These are phyloP conservation scores for Trichoderma gracile DNA, from an alignment of 2,329 filamentous ascomycete species.

Conservation along the genomic window DNA sequence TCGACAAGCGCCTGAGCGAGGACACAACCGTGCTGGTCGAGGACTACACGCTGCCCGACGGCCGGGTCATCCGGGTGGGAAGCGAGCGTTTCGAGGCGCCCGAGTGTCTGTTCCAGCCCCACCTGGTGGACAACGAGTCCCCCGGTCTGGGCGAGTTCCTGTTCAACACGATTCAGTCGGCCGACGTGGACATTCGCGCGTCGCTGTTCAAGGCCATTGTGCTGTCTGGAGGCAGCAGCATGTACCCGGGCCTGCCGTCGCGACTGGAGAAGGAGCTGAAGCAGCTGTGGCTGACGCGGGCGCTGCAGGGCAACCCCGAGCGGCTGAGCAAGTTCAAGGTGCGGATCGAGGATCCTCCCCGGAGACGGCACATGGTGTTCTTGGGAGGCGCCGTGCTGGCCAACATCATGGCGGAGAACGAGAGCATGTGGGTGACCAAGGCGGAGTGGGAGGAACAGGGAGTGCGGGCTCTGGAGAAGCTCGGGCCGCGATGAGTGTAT, in stretches of 20 bases:
- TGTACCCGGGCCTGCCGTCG: conserved; percentile 96
- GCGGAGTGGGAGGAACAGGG: conserved; percentile 97
- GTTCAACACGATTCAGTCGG: conserved; percentile 97
- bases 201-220: conserved; percentile 98
- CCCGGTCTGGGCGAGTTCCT: conserved; percentile 95
- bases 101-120: conserved; percentile 97
- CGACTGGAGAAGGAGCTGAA: conserved; percentile 97
- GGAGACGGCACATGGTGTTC: conserved; percentile 99
- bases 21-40: conserved; percentile 97
- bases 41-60: conserved; percentile 95
- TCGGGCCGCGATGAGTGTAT: conserved; percentile 74
- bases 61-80: conserved; percentile 91
- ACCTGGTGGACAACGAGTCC: conserved; percentile 96
- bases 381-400: conserved; percentile 92
- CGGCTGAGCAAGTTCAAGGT: conserved; percentile 99
- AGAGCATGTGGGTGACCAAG: conserved; percentile 98
- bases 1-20: conserved; percentile 94
- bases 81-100: conserved; percentile 97
- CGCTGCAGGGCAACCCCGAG: conserved; percentile 88
- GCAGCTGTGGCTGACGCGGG: conserved; percentile 94
- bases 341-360: conserved; percentile 94
- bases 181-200: conserved; percentile 90
- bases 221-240: conserved; percentile 93
- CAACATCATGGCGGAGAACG: conserved; percentile 99
- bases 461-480: conserved; percentile 79